Evolutionary conservation across 23 red algal genomes (phyloP).

Genomic region (Gracilaria caudata): DNA sequence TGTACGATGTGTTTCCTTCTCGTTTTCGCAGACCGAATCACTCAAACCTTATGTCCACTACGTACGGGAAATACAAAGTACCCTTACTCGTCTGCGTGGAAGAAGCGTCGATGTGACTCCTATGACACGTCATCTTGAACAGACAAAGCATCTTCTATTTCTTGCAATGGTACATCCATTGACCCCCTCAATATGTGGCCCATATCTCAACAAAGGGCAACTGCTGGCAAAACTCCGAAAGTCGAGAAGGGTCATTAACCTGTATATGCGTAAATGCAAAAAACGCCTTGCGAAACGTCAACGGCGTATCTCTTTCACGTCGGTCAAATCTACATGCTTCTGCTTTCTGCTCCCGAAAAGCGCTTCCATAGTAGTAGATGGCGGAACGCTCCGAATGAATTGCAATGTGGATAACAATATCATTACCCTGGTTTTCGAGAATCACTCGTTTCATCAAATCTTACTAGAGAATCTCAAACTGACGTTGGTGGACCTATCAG

Average conservation of each 20-base stretch:
- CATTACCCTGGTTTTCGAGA: background rate
- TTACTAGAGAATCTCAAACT: background rate
- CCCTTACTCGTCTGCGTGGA: background rate
- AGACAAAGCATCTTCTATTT: background rate
- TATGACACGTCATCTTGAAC: background rate
- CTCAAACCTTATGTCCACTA: background rate
- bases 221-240: background rate
- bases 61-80: background rate
- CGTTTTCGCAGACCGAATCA: background rate
- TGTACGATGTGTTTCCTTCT: background rate
- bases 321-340: too few species aligned
- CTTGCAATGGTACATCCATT: slow-evolving; percentile 15
- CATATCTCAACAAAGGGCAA: background rate
- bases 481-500: background rate
- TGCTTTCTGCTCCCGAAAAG: too few species aligned
- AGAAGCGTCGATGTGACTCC: background rate
- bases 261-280: too few species aligned
- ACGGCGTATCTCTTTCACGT: too few species aligned
- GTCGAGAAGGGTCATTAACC: background rate
- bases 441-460: background rate
- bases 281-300: too few species aligned
- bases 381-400: background rate
- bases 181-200: background rate
- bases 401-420: background rate
- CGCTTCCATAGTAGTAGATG: background rate